phyloP scores from a whole-genome alignment of 225 moss, liverwort and hornwort genomes.

The Sphagnum contortum region DNA sequence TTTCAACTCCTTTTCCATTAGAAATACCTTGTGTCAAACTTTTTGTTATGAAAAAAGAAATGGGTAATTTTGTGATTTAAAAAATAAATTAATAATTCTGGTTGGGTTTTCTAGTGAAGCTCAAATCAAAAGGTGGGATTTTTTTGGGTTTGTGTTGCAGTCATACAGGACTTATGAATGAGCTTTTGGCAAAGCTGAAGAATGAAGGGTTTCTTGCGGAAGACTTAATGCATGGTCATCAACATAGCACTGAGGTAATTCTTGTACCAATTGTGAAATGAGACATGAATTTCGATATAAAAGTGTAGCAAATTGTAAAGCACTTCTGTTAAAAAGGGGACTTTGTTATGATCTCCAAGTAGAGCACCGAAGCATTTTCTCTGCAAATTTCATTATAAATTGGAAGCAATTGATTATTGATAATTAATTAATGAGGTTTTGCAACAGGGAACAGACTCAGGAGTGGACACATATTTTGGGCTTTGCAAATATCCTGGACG shows the following conservation, averaged over 20 bases:
- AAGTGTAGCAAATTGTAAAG: neutral
- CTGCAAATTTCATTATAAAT: no score
- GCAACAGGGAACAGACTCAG: slow-evolving; percentile 43
- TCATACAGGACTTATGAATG: slow-evolving; percentile 58
- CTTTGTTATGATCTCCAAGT: no score
- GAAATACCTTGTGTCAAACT: no score
- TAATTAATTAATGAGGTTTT: neutral
- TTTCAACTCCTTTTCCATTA: no score
- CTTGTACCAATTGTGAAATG: no score
- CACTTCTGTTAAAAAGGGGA: neutral
- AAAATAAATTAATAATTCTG: no score
- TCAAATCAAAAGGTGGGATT: no score
- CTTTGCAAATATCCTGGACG: slow-evolving; percentile 94
- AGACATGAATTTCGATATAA: neutral
- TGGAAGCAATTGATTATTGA: no score
- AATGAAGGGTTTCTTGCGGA: slow-evolving; percentile 65
- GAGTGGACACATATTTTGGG: slow-evolving; percentile 87
- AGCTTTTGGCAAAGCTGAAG: slow-evolving; percentile 57
- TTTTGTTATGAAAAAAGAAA: no score
- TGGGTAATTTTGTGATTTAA: no score
- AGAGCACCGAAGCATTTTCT: no score
- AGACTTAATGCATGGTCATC: slow-evolving; percentile 46
- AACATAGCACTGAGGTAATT: slow-evolving; percentile 56
- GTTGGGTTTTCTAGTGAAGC: no score
- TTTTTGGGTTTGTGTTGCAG: slow-evolving; percentile 24